These are phyloP conservation scores for Protomyces pachydermus DNA, from an alignment of 1,139 yeast species.

Conservation along the genomic window DNA sequence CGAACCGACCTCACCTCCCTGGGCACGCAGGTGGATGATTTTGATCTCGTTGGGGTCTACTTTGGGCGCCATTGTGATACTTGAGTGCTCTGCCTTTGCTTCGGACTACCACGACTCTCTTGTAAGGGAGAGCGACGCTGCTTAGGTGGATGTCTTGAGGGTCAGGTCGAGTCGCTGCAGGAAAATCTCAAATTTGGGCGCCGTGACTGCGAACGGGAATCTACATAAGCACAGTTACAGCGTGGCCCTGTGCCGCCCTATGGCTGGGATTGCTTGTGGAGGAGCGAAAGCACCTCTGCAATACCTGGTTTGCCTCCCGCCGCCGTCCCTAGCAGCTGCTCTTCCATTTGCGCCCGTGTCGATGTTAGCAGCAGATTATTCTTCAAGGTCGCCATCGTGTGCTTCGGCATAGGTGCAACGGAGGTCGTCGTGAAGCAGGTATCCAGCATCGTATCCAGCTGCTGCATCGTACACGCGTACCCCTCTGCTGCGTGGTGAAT, in stretches of 20 bases:
- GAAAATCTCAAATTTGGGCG: background rate
- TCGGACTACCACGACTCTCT: conserved; percentile 24
- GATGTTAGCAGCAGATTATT: background rate
- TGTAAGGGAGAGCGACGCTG: conserved; percentile 15
- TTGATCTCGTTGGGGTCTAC: conserved; percentile 98
- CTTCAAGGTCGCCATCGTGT: conserved; percentile 8
- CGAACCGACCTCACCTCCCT: conserved; percentile 99
- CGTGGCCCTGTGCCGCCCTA: background rate
- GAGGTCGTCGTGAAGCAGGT: background rate
- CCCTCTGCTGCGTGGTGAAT: conserved; percentile 13
- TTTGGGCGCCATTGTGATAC: conserved; percentile 48
- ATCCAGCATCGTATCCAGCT: conserved; percentile 18
- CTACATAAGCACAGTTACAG: background rate
- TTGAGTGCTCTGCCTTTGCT: background rate
- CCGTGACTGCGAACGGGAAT: background rate
- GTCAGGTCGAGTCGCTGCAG: background rate
- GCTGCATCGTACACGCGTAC: conserved; percentile 16
- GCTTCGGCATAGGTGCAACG: conserved; percentile 13
- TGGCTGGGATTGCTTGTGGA: background rate
- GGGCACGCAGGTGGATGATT: conserved; percentile 98
- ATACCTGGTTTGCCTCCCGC: conserved; percentile 26
- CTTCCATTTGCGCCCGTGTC: conserved; percentile 4
- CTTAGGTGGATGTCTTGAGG: conserved; percentile 19
- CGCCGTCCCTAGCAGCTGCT: conserved; percentile 26
- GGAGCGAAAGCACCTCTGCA: conserved; percentile 1